Conservation (phyloP, 495 filamentous ascomycete genomes). For the Cercophora scortea region DNA sequence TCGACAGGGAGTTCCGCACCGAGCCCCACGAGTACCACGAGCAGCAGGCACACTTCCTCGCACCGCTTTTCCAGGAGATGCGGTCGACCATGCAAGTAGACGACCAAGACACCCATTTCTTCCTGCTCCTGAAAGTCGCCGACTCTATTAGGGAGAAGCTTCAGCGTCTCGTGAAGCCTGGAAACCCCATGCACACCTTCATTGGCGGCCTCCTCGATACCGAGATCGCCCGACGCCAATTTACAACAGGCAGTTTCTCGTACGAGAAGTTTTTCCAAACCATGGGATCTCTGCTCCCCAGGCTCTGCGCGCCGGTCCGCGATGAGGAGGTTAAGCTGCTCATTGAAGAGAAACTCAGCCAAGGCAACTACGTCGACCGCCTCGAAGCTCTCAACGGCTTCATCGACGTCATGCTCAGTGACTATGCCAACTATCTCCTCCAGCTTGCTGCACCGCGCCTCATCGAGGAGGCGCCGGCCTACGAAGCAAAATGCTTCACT, state of each 20-base stretch:
- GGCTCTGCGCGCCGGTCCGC: slow-evolving; percentile 85
- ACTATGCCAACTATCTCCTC: slow-evolving; percentile 92
- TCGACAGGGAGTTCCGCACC: slow-evolving; percentile 73
- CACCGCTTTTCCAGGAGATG: slow-evolving; percentile 71
- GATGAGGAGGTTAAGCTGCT: slow-evolving; percentile 79
- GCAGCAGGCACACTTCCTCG: slow-evolving; percentile 42
- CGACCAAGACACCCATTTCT: slow-evolving; percentile 51
- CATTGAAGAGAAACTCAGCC: slow-evolving; percentile 55
- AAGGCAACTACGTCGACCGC: slow-evolving; percentile 76
- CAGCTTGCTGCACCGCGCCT: slow-evolving; percentile 72
- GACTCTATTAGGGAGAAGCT: slow-evolving; percentile 78
- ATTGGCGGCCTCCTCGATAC: slow-evolving; percentile 83
- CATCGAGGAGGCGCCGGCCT: slow-evolving; percentile 69
- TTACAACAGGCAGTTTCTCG: slow-evolving; percentile 75
- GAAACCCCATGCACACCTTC: slow-evolving; percentile 71
- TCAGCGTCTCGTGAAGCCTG: slow-evolving; percentile 68
- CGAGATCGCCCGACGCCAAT: slow-evolving; percentile 66
- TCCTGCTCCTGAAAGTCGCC: slow-evolving; percentile 76
- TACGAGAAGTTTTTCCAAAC: slow-evolving; percentile 90
- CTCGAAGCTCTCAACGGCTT: slow-evolving; percentile 76
- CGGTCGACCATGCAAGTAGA: slow-evolving; percentile 62
- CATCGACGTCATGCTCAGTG: slow-evolving; percentile 85
- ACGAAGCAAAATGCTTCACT: slow-evolving; percentile 73
- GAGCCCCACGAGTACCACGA: slow-evolving; percentile 43
- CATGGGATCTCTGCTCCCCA: slow-evolving; percentile 82